Conservation (phyloP, 2,329 filamentous ascomycete species). For the Zymoseptoria passerinii region DNA sequence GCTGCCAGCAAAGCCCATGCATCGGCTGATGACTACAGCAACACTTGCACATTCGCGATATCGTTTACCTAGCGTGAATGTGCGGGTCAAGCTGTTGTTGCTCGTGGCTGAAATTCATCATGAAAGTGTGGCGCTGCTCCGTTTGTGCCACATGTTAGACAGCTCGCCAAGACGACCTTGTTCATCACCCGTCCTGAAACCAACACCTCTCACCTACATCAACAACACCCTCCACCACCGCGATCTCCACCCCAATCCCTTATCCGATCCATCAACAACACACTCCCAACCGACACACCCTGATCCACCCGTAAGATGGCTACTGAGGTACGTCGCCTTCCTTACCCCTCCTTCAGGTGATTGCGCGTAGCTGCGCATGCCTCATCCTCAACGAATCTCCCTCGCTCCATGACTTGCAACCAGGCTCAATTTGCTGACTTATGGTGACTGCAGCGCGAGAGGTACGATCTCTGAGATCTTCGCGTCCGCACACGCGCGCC, state of each 20-base stretch:
- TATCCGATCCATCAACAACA: neutral
- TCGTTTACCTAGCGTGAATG: neutral
- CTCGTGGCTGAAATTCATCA: neutral
- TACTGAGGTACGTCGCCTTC: conserved; percentile 50
- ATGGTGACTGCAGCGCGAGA: conserved; percentile 41
- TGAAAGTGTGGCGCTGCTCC: neutral
- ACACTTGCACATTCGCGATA: neutral
- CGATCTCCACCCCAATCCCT: neutral
- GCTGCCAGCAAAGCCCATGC: no score
- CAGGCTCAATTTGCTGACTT: conserved; percentile 28
- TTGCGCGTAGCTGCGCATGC: conserved; percentile 24
- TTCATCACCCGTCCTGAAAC: neutral
- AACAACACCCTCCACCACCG: neutral
- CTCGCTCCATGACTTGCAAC: neutral
- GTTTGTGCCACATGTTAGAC: neutral
- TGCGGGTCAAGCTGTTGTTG: neutral
- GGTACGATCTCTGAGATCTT: conserved; percentile 29
- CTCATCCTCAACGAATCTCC: conserved; percentile 25
- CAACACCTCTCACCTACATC: neutral
- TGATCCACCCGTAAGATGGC: conserved; percentile 39
- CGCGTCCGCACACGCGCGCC: conserved; percentile 12
- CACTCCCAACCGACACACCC: neutral
- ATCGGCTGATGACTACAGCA: neutral
- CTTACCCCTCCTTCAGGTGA: conserved; percentile 24
- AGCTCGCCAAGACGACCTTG: neutral